Evolutionary conservation across 768 basidiomycete genomes (phyloP).

Genomic region (Dentipellis sp.): DNA sequence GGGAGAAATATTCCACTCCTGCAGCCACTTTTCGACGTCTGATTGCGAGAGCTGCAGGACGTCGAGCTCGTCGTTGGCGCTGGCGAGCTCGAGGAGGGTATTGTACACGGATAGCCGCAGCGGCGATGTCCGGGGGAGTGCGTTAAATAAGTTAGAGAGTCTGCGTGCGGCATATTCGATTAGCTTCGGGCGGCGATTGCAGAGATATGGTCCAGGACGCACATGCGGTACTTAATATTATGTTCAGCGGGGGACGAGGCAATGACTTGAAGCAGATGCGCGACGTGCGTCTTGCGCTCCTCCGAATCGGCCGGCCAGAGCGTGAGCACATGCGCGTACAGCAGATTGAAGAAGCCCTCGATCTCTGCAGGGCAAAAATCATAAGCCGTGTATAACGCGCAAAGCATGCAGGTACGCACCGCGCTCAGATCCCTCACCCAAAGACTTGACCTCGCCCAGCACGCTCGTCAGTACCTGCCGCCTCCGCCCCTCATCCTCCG

Average conservation of each 20-base stretch:
- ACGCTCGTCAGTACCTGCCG: constrained; percentile 51
- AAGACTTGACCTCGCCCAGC: constrained; percentile 48
- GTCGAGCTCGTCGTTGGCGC: constrained; percentile 50
- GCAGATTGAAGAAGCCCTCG: constrained; percentile 82
- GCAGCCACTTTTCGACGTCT: constrained; percentile 68
- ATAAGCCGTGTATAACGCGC: neutral
- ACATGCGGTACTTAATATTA: constrained; percentile 74
- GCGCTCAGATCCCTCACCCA: constrained; percentile 73
- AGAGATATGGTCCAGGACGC: constrained; percentile 16
- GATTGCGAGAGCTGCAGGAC: constrained; percentile 47
- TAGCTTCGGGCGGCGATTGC: too few species aligned
- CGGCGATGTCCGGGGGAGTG: constrained; percentile 54
- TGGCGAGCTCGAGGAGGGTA: constrained; percentile 51
- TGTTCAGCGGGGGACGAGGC: constrained; percentile 43
- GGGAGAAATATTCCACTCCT: constrained; percentile 60
- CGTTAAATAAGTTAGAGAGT: constrained; percentile 77
- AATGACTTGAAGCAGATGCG: constrained; percentile 43
- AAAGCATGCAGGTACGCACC: constrained; percentile 33
- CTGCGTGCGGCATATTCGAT: constrained; percentile 25
- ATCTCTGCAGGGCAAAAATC: constrained; percentile 39
- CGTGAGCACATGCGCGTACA: constrained; percentile 63
- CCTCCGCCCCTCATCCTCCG: constrained; percentile 44
- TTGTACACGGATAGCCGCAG: constrained; percentile 56
- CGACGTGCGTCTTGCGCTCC: constrained; percentile 44
- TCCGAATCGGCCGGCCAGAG: constrained; percentile 46